phyloP scores from a whole-genome alignment of 176 grass and related monocot genomes.

The Chrysopogon serrulatus region DNA sequence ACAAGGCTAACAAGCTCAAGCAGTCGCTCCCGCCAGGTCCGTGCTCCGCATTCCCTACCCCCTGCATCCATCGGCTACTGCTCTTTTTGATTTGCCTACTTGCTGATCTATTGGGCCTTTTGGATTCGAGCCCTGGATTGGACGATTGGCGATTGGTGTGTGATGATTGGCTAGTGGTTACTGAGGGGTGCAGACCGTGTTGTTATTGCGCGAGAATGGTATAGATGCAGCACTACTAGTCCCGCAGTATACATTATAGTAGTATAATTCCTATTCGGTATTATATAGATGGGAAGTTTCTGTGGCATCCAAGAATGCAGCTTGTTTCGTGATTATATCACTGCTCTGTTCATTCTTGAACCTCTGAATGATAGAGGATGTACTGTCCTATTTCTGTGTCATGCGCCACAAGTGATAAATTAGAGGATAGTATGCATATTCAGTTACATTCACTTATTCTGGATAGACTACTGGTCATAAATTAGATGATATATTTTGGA shows the following conservation, averaged over 20 bases:
- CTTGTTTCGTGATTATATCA: not conserved
- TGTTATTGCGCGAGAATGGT: not conserved
- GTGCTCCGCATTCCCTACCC: constrained; percentile 3
- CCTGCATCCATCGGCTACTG: too few species aligned
- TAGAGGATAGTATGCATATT: not conserved
- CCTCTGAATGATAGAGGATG: not conserved
- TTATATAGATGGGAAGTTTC: not conserved
- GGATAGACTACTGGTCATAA: not conserved
- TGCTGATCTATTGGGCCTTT: not conserved
- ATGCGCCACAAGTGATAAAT: not conserved
- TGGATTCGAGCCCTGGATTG: not conserved
- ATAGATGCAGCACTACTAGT: not conserved
- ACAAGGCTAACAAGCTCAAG: constrained; percentile 89
- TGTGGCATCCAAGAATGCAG: not conserved
- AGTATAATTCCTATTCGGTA: not conserved
- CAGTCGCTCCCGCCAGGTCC: constrained; percentile 76
- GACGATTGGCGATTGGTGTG: not conserved
- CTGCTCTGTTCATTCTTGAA: not conserved
- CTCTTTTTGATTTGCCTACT: not conserved
- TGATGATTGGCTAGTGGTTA: not conserved
- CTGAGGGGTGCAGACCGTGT: not conserved
- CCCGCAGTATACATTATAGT: not conserved
- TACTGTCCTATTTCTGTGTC: not conserved
- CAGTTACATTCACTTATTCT: not conserved
- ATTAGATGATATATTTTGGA: not conserved